These are phyloP conservation scores for Thinopyrum elongatum DNA, from an alignment of 176 grass and related monocot species.

Conservation along the genomic window DNA sequence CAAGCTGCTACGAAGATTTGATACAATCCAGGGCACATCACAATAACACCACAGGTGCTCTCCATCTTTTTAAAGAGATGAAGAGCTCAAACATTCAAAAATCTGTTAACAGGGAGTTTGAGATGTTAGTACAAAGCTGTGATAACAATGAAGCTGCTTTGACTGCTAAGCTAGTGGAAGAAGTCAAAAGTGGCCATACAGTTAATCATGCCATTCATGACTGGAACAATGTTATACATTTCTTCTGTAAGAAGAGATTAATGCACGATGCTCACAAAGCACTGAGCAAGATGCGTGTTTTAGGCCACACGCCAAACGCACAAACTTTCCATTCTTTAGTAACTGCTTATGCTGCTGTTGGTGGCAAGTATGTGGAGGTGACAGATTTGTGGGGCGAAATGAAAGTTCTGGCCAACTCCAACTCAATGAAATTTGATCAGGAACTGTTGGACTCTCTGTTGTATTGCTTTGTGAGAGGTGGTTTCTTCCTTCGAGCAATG, in stretches of 20 bases:
- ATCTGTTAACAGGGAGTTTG: conserved; percentile 46
- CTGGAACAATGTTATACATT: conserved; percentile 93
- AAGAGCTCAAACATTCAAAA: conserved; percentile 60
- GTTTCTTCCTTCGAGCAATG: conserved; percentile 93
- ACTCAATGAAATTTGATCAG: conserved; percentile 74
- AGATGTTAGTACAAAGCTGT: conserved; percentile 32
- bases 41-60: conserved; percentile 55
- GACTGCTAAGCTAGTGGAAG: conserved; percentile 66
- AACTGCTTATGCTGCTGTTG: conserved; percentile 77
- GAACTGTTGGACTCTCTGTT: conserved; percentile 87
- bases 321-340: conserved; percentile 77
- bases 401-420: conserved; percentile 64
- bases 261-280: conserved; percentile 89
- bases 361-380: conserved; percentile 82
- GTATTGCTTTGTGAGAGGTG: conserved; percentile 97
- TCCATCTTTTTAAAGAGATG: conserved; percentile 60
- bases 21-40: conserved; percentile 55
- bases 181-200: conserved; percentile 58
- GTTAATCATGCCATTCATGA: conserved; percentile 68
- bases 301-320: conserved; percentile 74
- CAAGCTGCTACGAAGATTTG: conserved; percentile 62
- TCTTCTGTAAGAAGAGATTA: conserved; percentile 93
- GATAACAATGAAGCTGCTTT: conserved; percentile 53
- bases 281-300: conserved; percentile 77
- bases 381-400: conserved; percentile 96